Conservation (phyloP, 2,329 filamentous ascomycete genomes). For the Didymella arachidicola region DNA sequence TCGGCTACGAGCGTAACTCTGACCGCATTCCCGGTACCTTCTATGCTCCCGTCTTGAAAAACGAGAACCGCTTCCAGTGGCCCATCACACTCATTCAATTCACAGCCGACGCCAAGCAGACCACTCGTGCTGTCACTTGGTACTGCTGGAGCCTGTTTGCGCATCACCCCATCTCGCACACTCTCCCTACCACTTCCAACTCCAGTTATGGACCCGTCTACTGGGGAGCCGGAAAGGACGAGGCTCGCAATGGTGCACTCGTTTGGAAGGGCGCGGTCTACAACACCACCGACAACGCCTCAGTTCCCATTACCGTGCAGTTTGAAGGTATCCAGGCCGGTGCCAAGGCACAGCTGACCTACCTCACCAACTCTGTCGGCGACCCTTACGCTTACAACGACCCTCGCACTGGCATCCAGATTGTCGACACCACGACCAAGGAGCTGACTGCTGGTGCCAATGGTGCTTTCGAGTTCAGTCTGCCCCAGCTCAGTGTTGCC, state of each 20-base stretch:
- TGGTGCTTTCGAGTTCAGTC: slow-evolving; percentile 60
- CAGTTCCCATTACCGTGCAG: slow-evolving; percentile 34
- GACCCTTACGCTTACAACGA: slow-evolving; percentile 55
- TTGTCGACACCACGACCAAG: slow-evolving; percentile 35
- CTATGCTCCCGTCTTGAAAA: slow-evolving; percentile 46
- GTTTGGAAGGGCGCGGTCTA: slow-evolving; percentile 60
- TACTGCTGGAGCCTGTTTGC: slow-evolving; percentile 53
- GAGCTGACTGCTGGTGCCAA: slow-evolving; percentile 45
- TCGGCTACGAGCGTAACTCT: slow-evolving; percentile 71
- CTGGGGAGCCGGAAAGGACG: slow-evolving; percentile 55
- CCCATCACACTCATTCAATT: slow-evolving; percentile 52
- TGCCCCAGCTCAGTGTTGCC: slow-evolving; percentile 65
- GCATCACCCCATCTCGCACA: slow-evolving; percentile 54
- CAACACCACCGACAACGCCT: slow-evolving; percentile 53
- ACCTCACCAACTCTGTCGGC: slow-evolving; percentile 53
- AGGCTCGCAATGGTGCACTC: slow-evolving; percentile 39
- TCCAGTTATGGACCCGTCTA: slow-evolving; percentile 54
- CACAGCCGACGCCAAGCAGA: slow-evolving; percentile 49
- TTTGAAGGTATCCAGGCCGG: slow-evolving; percentile 43
- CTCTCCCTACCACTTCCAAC: slow-evolving; percentile 51
- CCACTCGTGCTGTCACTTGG: slow-evolving; percentile 41
- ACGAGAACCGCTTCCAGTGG: slow-evolving; percentile 49
- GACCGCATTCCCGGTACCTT: slow-evolving; percentile 63
- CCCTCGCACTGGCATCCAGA: slow-evolving; percentile 57
- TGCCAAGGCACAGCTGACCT: slow-evolving; percentile 49